Evolutionary conservation across 2,329 filamentous ascomycete genomes (phyloP).

Genomic region (Plectosphaerella plurivora): DNA sequence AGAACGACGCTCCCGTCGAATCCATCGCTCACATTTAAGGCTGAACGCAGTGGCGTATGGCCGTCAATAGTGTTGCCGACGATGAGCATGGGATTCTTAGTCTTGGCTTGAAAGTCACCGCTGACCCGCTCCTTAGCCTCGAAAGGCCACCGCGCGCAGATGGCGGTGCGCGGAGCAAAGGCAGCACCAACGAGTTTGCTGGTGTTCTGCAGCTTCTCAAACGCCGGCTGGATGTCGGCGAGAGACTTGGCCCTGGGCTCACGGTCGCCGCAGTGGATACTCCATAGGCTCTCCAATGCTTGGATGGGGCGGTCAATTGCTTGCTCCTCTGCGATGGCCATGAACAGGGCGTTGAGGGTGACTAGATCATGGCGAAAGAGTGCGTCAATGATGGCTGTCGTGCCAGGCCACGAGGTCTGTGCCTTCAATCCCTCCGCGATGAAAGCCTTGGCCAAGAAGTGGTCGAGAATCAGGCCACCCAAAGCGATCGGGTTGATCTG

Average conservation of each 20-base stretch:
- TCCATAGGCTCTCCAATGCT: constrained; percentile 6
- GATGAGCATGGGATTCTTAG: constrained; percentile 28
- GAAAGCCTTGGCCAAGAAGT: constrained; percentile 10
- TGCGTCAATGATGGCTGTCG: not conserved
- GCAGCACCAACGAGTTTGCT: constrained; percentile 23
- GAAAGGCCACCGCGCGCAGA: constrained; percentile 32
- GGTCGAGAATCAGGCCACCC: constrained; percentile 17
- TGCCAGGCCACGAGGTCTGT: constrained; percentile 1
- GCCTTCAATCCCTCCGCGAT: constrained; percentile 9
- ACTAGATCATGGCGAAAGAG: constrained; percentile 7
- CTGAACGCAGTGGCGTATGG: constrained; percentile 31
- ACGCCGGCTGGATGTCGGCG: constrained; percentile 18
- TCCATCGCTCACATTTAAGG: constrained; percentile 26
- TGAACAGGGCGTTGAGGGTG: not conserved
- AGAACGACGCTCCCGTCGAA: constrained; percentile 32
- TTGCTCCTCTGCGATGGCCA: constrained; percentile 5
- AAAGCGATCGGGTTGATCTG: constrained; percentile 16
- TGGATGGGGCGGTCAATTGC: not conserved
- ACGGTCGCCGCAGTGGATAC: constrained; percentile 30
- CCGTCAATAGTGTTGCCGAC: constrained; percentile 32
- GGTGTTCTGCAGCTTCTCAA: constrained; percentile 15
- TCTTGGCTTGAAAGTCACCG: constrained; percentile 24
- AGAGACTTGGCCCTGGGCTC: constrained; percentile 17
- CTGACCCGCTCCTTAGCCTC: constrained; percentile 29
- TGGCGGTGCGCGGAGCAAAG: constrained; percentile 9